These are phyloP conservation scores for Eremothecium cymbalariae DNA, from an alignment of 1,139 yeast genomes.

Conservation along the genomic window DNA sequence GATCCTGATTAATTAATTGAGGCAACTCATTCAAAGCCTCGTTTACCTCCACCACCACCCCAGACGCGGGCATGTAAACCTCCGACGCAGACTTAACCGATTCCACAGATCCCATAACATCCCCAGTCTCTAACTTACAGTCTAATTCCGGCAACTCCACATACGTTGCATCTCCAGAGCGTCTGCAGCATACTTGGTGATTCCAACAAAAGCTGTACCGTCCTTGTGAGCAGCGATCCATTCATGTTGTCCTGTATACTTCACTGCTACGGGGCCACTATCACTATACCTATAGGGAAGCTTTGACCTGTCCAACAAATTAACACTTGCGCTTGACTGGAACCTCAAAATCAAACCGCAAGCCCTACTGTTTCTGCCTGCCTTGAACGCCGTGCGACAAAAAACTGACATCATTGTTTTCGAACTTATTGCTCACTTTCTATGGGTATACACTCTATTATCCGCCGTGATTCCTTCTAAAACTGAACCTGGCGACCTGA, in stretches of 20 bases:
- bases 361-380: too few species aligned
- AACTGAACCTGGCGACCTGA: too few species aligned
- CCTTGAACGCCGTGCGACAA: not conserved
- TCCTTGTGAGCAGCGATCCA: conserved; percentile 87
- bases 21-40: conserved; percentile 60
- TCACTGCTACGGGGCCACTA: conserved; percentile 36
- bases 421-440: too few species aligned
- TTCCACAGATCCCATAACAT: conserved; percentile 86
- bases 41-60: conserved; percentile 70
- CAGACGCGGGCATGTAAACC: conserved; percentile 80
- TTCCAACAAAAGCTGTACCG: conserved; percentile 78
- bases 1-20: conserved; percentile 73
- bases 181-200: conserved; percentile 91
- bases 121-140: conserved; percentile 59
- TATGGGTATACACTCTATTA: too few species aligned
- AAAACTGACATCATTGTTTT: conserved; percentile 9
- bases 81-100: conserved; percentile 93
- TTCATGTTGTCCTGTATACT: conserved; percentile 87
- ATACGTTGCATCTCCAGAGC: conserved; percentile 94
- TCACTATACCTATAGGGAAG: conserved; percentile 28
- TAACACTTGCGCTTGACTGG: conserved; percentile 13
- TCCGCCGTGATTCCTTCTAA: too few species aligned
- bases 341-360: conserved; percentile 12
- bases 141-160: conserved; percentile 84
- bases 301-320: conserved; percentile 26